phyloP scores from a whole-genome alignment of 2,329 filamentous ascomycete species.

The Epichloe bromicola region DNA sequence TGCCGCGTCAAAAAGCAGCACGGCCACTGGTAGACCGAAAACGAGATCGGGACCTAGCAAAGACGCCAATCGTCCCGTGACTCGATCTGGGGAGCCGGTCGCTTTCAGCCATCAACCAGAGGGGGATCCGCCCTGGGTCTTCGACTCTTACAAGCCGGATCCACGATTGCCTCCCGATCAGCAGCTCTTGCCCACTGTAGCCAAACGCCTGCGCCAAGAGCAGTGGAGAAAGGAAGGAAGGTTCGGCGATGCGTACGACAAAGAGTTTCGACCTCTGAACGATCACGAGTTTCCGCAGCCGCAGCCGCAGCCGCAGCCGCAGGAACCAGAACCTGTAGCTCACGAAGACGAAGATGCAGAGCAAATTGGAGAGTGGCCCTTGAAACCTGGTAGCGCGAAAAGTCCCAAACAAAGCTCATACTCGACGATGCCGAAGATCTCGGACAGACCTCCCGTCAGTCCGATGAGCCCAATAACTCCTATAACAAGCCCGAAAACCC shows the following conservation, averaged over 20 bases:
- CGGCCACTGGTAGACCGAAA: conserved; percentile 40
- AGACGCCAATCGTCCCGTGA: conserved; percentile 41
- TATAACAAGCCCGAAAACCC: conserved; percentile 7
- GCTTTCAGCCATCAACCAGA: conserved; percentile 56
- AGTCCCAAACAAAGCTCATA: conserved; percentile 39
- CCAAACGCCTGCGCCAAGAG: conserved; percentile 80
- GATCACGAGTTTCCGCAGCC: conserved; percentile 37
- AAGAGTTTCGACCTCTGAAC: conserved; percentile 73
- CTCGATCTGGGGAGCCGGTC: conserved; percentile 45
- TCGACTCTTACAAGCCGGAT: conserved; percentile 90
- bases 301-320: conserved; percentile 16
- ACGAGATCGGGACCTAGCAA: conserved; percentile 46
- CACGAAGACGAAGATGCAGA: conserved; percentile 17
- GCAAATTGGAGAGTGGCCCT: conserved; percentile 42
- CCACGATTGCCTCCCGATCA: conserved; percentile 88
- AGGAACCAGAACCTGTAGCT: conserved; percentile 19
- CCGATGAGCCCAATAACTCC: conserved; percentile 34
- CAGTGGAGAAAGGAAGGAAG: conserved; percentile 90
- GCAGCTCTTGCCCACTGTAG: conserved; percentile 88
- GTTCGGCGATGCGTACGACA: conserved; percentile 74
- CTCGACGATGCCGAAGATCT: conserved; percentile 50
- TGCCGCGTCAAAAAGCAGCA: conserved; percentile 26
- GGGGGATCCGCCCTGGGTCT: conserved; percentile 91
- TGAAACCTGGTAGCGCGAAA: conserved; percentile 33
- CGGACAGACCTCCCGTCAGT: conserved; percentile 19